Conservation (phyloP, 2,329 filamentous ascomycete species). For the Aschersonia sp. region DNA sequence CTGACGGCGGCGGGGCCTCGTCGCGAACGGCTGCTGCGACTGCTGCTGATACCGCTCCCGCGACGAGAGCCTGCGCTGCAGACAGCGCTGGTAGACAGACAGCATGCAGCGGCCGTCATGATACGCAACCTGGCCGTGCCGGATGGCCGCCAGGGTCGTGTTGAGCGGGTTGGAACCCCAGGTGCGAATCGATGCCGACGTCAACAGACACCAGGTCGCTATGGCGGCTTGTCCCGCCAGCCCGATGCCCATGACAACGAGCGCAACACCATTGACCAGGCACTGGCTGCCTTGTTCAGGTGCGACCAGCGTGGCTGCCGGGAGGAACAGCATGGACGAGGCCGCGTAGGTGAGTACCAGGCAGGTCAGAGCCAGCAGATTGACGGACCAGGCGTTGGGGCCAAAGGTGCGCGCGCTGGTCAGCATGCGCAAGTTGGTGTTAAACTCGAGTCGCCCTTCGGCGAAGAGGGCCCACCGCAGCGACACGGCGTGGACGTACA, state of each 20-base stretch:
- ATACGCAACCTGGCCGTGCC: not conserved
- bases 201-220: not conserved
- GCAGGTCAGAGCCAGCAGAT: not conserved
- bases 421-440: not conserved
- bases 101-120: not conserved
- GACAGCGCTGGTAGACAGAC: not conserved
- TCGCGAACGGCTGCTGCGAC: not conserved
- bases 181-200: not conserved
- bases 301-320: not conserved
- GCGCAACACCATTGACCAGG: not conserved
- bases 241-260: not conserved
- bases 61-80: not conserved
- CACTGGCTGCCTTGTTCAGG: not conserved
- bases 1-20: not conserved
- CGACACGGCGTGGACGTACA: constrained; percentile 2
- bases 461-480: constrained; percentile 1
- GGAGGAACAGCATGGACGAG: not conserved
- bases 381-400: not conserved
- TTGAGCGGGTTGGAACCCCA: not conserved
- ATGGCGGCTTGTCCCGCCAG: not conserved
- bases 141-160: not conserved
- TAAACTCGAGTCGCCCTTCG: constrained; percentile 1
- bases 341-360: not conserved
- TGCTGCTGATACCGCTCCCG: not conserved
- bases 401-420: not conserved